Conservation (phyloP, 345 rosid species). For the Litchi chinensis region DNA sequence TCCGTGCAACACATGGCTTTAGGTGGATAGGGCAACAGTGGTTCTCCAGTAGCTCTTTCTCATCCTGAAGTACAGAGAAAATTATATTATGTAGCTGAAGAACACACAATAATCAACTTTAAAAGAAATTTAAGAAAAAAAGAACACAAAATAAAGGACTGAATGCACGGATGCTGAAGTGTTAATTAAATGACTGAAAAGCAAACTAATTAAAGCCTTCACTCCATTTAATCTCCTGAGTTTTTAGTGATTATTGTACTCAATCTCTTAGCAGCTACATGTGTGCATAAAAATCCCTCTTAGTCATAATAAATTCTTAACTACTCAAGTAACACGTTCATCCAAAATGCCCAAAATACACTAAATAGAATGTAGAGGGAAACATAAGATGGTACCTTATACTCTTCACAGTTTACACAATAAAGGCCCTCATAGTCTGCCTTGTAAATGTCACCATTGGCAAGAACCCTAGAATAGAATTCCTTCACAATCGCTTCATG, state of each 20-base stretch:
- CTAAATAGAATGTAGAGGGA: constrained; percentile 5
- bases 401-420: constrained; percentile 96
- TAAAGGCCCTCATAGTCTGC: constrained; percentile 93
- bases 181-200: neutral
- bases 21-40: constrained; percentile 81
- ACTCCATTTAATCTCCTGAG: neutral
- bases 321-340: neutral
- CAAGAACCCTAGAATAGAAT: constrained; percentile 78
- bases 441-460: constrained; percentile 82
- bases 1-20: constrained; percentile 75
- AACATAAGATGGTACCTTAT: constrained; percentile 55
- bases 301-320: neutral
- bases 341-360: neutral
- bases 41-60: constrained; percentile 79
- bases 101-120: neutral
- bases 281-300: neutral
- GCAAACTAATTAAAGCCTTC: neutral
- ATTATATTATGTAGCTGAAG: neutral
- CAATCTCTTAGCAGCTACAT: neutral
- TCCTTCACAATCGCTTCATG: constrained; percentile 88
- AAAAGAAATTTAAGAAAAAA: neutral
- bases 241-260: neutral
- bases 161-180: neutral
- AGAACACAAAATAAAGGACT: neutral
- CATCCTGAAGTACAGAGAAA: constrained; percentile 59